phyloP scores from a whole-genome alignment of 2,329 filamentous ascomycete genomes.

The Ophiocordyceps sinensis region DNA sequence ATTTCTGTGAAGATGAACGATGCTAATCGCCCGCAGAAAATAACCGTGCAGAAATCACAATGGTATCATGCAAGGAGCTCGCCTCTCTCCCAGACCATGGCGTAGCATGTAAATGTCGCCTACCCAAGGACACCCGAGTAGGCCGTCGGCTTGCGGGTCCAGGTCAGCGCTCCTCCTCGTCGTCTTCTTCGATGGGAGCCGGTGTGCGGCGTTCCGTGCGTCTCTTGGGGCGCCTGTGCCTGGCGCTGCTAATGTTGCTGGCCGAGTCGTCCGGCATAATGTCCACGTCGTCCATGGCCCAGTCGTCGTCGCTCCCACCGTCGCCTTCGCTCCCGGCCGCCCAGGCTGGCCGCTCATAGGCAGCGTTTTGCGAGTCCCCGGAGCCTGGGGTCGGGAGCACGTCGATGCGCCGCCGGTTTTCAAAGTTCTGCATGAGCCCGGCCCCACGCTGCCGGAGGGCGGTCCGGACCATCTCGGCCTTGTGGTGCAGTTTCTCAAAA shows the following conservation, averaged over 20 bases:
- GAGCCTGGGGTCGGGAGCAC: slow-evolving; percentile 34
- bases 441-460: slow-evolving; percentile 70
- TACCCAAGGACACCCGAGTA: too few species aligned
- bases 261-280: slow-evolving; percentile 68
- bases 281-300: slow-evolving; percentile 41
- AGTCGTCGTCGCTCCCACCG: slow-evolving; percentile 41
- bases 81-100: neutral
- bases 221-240: slow-evolving; percentile 52
- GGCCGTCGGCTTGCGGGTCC: too few species aligned
- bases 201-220: slow-evolving; percentile 56
- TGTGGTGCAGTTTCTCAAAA: slow-evolving; percentile 79
- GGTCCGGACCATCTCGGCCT: slow-evolving; percentile 67
- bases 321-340: slow-evolving; percentile 28
- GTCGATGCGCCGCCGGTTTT: slow-evolving; percentile 42
- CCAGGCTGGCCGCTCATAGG: slow-evolving; percentile 28
- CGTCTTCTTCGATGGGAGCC: slow-evolving; percentile 59
- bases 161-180: slow-evolving; percentile 34
- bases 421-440: slow-evolving; percentile 53
- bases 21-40: neutral
- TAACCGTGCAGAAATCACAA: slow-evolving; percentile 6
- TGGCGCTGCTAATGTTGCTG: slow-evolving; percentile 63
- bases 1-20: neutral
- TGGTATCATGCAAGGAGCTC: slow-evolving; percentile 12
- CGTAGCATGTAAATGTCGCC: too few species aligned
- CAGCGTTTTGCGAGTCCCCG: slow-evolving; percentile 29